Conservation (phyloP, 208 protist genomes). For the Trypanosoma caninum region DNA sequence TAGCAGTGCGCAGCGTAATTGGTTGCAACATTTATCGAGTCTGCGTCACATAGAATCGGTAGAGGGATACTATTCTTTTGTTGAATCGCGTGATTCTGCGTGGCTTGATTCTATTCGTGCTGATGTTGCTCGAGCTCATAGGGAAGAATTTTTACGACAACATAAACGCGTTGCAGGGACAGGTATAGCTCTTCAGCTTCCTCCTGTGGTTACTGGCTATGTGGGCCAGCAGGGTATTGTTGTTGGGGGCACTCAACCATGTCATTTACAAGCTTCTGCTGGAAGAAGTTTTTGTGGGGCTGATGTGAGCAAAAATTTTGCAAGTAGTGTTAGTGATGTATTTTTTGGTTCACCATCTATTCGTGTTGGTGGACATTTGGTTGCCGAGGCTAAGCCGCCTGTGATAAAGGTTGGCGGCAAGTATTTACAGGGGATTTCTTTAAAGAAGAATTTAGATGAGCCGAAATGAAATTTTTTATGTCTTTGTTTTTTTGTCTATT, state of each 20-base stretch:
- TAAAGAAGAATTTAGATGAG: not conserved
- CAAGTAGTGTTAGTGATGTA: not conserved
- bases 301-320: not conserved
- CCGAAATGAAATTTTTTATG: not conserved
- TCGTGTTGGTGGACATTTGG: conserved; percentile 20
- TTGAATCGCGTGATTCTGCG: conserved; percentile 42
- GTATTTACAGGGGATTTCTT: not conserved
- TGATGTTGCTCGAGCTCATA: conserved; percentile 34
- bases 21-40: conserved; percentile 50
- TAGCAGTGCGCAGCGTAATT: conserved; percentile 41
- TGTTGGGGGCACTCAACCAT: conserved; percentile 35
- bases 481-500: not conserved
- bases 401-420: conserved; percentile 15
- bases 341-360: conserved; percentile 13
- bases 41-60: conserved; percentile 58
- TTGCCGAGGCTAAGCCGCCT: conserved; percentile 10
- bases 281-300: not conserved
- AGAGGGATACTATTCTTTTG: conserved; percentile 65
- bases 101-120: conserved; percentile 49
- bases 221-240: conserved; percentile 29
- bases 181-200: conserved; percentile 31
- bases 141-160: conserved; percentile 16
- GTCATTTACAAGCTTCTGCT: too few relatives aligned
- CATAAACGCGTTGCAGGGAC: conserved; percentile 33
- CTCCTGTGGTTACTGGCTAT: conserved; percentile 23